Base-by-base conservation (phyloP, 2,329 filamentous ascomycete species). In the Talaromyces sp. region DNA sequence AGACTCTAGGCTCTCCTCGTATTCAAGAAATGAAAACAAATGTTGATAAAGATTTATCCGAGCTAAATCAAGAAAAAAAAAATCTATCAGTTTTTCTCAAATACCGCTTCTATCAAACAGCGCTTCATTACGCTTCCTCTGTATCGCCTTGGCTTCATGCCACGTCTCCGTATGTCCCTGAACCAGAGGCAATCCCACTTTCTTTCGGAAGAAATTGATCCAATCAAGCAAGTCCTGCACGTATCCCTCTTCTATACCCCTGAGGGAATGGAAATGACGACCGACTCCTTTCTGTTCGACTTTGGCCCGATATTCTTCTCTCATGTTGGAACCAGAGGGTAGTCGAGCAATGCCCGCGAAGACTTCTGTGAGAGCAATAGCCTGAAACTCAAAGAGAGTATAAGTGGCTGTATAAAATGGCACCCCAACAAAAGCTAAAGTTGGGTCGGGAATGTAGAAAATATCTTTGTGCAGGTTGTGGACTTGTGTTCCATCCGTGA, bases 391-490 rank as follows among this genome's bases (percentile, higher is more conserved):
- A 60, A 88, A 89, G 0, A 89, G 74, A 0, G 84, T 84, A 64
- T 89, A 89, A 0, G 86, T 89, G 0, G 85, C 84, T 0, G 83
- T 83, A 64, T 74, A 76, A 87, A 82, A 64, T 84, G 88, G 0
- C 84, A 85, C 0, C 86, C 81, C 86, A 17, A 89, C 74, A 61
- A 89, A 89, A 0, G 78, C 74, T 0, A 89, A 73, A 0, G 83
- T 81, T 0, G 86, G 84, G 60, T 89, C 85, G 0, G 80, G 79
- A 43, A 88, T 88, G 69, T 88, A 89, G 66, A 87, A 89, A 13
- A 89, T 84, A 66, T 89, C 86, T 59, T 83, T 83, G 74, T 89
- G 83, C 1, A 89, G 73, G 62, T 89, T 89, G 64, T 89, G 86
- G 3, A 79, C 74, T 67, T 84, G 82, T 11, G 78, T 78, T 1